These are phyloP conservation scores for Cucumis sativus DNA, from an alignment of 306 rosid genomes.

Conservation along the genomic window DNA sequence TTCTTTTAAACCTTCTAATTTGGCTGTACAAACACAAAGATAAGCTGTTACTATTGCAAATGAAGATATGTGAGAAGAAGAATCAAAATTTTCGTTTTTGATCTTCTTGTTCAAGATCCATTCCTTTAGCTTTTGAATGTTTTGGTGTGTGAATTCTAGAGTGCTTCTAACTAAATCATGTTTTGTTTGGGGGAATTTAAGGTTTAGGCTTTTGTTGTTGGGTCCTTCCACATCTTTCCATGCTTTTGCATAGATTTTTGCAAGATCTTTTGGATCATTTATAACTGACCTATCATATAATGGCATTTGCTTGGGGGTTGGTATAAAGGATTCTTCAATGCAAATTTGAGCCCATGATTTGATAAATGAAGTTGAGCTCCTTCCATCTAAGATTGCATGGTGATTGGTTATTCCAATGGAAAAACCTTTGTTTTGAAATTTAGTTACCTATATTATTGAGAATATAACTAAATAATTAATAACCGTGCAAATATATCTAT, in stretches of 20 bases:
- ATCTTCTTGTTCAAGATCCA: neutral
- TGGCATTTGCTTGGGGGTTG: slow-evolving; percentile 17
- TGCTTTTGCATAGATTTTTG: slow-evolving; percentile 4
- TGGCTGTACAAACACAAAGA: neutral
- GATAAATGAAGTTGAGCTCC: slow-evolving; percentile 16
- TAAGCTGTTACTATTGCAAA: neutral
- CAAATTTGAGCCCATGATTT: slow-evolving; percentile 51
- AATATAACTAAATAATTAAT: neutral
- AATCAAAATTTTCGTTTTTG: too few species aligned
- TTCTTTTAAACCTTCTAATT: neutral
- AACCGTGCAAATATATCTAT: too few species aligned
- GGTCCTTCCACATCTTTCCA: slow-evolving; percentile 31
- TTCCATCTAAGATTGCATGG: slow-evolving; percentile 23
- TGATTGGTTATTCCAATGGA: slow-evolving; percentile 18
- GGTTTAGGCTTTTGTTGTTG: slow-evolving; percentile 28
- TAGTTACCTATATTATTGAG: neutral
- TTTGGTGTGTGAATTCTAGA: neutral
- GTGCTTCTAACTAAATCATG: neutral
- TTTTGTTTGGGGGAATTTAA: neutral
- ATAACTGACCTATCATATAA: slow-evolving; percentile 23
- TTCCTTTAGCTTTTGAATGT: neutral
- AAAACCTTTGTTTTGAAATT: slow-evolving; percentile 14
- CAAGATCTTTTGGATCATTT: slow-evolving; percentile 18
- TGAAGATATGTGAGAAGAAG: neutral
- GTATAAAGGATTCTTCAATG: neutral